phyloP scores from a whole-genome alignment of 441 rosid species.

The Gossypium gossypioides region DNA sequence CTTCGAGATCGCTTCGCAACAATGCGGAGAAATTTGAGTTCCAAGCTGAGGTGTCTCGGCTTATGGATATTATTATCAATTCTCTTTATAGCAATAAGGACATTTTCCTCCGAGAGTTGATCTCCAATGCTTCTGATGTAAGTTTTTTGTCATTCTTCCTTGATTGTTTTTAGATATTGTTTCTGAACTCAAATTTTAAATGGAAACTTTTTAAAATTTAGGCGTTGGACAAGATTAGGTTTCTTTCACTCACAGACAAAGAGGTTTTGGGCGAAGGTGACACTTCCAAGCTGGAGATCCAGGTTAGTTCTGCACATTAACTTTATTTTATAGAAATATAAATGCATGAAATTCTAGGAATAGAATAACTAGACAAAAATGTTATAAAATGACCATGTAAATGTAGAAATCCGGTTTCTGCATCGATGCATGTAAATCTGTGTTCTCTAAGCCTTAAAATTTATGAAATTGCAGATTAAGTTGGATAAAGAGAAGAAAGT shows the following conservation, averaged over 20 bases:
- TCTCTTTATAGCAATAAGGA: conserved; percentile 95
- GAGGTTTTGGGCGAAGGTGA: conserved; percentile 95
- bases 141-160: conserved; percentile 15
- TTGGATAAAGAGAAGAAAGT: conserved; percentile 78
- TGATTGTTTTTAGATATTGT: background rate
- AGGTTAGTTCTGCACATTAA: conserved; percentile 35
- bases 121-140: conserved; percentile 95
- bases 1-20: conserved; percentile 64
- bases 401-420: background rate
- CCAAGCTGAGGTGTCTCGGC: conserved; percentile 96
- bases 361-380: background rate
- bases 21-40: conserved; percentile 87
- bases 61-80: conserved; percentile 89
- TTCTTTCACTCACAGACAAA: conserved; percentile 83
- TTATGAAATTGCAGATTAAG: conserved; percentile 49
- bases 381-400: background rate
- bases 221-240: conserved; percentile 90
- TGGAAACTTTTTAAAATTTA: conserved; percentile 15
- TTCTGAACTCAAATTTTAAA: background rate
- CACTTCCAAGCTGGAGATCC: conserved; percentile 77
- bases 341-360: background rate
- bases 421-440: background rate
- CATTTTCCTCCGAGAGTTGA: conserved; percentile 88
- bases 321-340: background rate
- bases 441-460: background rate